A percentile compares a stretch with the other conserved stretches of the same genome.
Evolutionary conservation across 441 rosid genomes (phyloP).

Genomic region (Croton setiger): DNA sequence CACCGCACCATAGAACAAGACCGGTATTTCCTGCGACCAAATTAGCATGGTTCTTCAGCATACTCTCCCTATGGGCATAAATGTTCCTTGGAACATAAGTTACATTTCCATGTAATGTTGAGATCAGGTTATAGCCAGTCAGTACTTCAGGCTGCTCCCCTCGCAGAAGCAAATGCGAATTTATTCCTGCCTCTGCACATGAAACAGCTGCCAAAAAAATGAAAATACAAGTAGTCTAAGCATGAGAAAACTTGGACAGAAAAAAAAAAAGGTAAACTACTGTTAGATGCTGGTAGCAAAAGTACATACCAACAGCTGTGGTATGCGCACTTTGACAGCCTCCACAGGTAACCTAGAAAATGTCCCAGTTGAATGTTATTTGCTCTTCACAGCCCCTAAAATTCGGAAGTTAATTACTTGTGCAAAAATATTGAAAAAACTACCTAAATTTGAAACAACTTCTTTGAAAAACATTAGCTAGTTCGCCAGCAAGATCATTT

Average conservation of each 20-base stretch:
- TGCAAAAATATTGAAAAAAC: neutral
- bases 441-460: neutral
- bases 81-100: conserved; percentile 61
- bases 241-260: conserved; percentile 3
- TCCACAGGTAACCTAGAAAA: conserved; percentile 88
- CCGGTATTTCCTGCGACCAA: conserved; percentile 53
- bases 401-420: conserved; percentile 7
- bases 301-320: conserved; percentile 69
- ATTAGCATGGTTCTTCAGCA: conserved; percentile 55
- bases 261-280: neutral
- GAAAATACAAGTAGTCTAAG: neutral
- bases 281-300: conserved; percentile 2
- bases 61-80: conserved; percentile 59
- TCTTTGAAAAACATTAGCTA: neutral
- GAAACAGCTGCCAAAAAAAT: conserved; percentile 71
- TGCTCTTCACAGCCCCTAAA: conserved; percentile 20
- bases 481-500: neutral
- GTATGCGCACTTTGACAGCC: conserved; percentile 96
- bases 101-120: conserved; percentile 67
- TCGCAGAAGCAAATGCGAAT: conserved; percentile 77
- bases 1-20: conserved; percentile 43
- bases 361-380: conserved; percentile 27
- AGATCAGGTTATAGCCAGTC: conserved; percentile 80
- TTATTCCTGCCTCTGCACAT: conserved; percentile 83
- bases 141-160: conserved; percentile 81